phyloP scores from a whole-genome alignment of 108 stramenopile species.

The Poteriospumella lacustris region DNA sequence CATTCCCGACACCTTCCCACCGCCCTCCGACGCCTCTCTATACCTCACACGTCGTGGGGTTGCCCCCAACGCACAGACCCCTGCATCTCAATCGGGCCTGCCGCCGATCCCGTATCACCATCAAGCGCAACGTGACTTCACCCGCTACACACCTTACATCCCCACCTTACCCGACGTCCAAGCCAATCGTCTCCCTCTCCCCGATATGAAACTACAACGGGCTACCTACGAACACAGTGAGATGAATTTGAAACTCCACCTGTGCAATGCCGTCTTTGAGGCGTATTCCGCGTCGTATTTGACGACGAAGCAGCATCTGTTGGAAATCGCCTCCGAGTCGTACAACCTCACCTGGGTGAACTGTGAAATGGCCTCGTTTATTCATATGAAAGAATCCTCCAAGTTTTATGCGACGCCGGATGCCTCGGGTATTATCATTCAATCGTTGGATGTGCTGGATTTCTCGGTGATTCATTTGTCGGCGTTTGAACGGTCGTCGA shows the following conservation, averaged over 20 bases:
- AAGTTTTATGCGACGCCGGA: background rate
- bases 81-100: no score
- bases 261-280: constrained; percentile 20
- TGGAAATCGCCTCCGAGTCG: background rate
- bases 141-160: background rate
- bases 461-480: constrained; percentile 30
- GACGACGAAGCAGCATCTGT: constrained; percentile 17
- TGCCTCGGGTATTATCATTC: background rate
- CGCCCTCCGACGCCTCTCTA: no score
- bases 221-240: background rate
- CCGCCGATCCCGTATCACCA: no score
- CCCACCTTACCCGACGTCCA: background rate
- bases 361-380: constrained; percentile 28
- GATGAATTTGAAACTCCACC: constrained; percentile 21
- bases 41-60: no score
- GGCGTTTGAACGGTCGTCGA: background rate
- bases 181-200: background rate
- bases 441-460: constrained; percentile 26
- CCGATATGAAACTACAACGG: background rate
- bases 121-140: background rate
- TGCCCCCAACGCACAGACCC: no score
- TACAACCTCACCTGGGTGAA: constrained; percentile 16
- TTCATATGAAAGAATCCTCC: background rate
- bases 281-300: constrained; percentile 21
- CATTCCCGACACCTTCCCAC: no score